phyloP scores from a whole-genome alignment of 208 protist species.

The Trichomonas vaginalis region DNA sequence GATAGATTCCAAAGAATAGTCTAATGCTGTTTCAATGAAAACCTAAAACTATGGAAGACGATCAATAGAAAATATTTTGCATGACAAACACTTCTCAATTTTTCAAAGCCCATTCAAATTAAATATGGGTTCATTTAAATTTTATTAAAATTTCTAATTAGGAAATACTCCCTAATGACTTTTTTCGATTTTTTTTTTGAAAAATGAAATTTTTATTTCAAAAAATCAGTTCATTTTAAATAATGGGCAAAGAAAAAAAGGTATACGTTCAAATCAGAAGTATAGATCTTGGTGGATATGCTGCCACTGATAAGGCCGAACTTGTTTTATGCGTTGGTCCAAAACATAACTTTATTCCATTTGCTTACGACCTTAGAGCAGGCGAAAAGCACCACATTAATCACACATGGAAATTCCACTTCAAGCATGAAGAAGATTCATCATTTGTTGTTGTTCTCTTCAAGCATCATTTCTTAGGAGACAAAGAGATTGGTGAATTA shows the following conservation, averaged over 20 bases:
- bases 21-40: too few relatives aligned
- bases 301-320: background rate
- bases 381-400: background rate
- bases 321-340: background rate
- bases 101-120: too few relatives aligned
- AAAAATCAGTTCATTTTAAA: too few relatives aligned
- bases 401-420: background rate
- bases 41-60: too few relatives aligned
- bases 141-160: too few relatives aligned
- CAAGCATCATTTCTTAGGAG: background rate
- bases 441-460: background rate
- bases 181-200: too few relatives aligned
- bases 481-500: background rate
- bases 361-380: background rate
- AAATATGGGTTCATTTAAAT: too few relatives aligned
- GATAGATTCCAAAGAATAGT: too few relatives aligned
- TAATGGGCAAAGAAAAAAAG: background rate
- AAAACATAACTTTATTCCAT: background rate
- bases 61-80: too few relatives aligned
- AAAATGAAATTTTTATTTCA: too few relatives aligned
- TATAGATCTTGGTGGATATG: background rate
- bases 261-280: background rate
- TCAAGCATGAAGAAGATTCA: background rate
- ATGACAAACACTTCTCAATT: too few relatives aligned
- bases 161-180: too few relatives aligned